Base-by-base conservation (phyloP, 2,329 filamentous ascomycete genomes). In the Monascus ruber region DNA sequence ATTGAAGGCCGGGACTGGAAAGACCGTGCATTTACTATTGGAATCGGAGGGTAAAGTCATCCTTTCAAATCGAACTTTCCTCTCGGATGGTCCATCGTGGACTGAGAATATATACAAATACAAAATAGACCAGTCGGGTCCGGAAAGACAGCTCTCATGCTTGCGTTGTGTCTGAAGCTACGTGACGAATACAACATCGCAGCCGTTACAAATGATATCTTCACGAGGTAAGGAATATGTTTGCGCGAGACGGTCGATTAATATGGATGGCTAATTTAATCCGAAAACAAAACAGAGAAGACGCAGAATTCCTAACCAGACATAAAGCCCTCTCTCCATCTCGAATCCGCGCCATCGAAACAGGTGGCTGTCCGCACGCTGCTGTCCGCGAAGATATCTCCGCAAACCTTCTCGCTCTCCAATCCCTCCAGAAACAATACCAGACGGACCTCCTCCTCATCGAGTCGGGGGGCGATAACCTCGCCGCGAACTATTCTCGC, bases 131-230 rank as follows among this genome's bases (percentile, higher is more conserved):
- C 91, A 44, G 91, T 98, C 39, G 91, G 91, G 47, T 95, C 88
- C 24, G 91, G 91, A 58, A 98, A 98, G 66, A 96, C 91, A 0
- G 91, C 91, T 11, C 76, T 96, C 26, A 96, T 98, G 89, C 79
- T 95, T 7, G 82, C 85, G 31, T 83, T 96, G 50, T 95, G 87
- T 70, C 80, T 80, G 29, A 81, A 83, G 5, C 79, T 98, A 5
- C 83, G 91, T 45, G 72, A 80, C 37, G 71, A 76, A 40, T 88
- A 85, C 75, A 86, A 81, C 58, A 83, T 98, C 55, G 91, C 91
- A 1, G 91, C 87, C 43, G 89, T 98, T 24, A 98, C 91, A 36
- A 96, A 96, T 73, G 89, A 96, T 72, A 96, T 96, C 72, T 96
- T 96, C 73, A 96, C 89, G 24, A 83, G 73, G 65, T 68, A 48